Percentiles rank a stretch among this genome's conserved stretches.
phyloP scores from a whole-genome alignment of 257 asterid species.

The Solanum paucissectum region DNA sequence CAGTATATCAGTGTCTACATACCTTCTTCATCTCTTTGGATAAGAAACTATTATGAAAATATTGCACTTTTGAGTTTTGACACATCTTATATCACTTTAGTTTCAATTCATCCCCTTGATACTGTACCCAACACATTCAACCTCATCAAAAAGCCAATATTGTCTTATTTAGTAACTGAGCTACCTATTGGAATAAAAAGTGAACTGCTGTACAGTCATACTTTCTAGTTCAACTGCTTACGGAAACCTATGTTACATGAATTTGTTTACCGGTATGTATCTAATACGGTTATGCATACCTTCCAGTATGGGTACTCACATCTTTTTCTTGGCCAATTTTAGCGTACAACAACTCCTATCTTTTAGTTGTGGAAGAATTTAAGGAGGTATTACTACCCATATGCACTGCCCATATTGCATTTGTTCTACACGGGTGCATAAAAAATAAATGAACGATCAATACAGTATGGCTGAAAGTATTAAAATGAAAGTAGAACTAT shows the following conservation, averaged over 20 bases:
- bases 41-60: not conserved
- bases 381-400: not conserved
- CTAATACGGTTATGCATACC: not conserved
- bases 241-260: not conserved
- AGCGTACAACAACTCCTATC: not conserved
- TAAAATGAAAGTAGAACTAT: not conserved
- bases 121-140: not conserved
- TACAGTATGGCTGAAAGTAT: not conserved
- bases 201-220: not conserved
- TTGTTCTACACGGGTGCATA: not conserved
- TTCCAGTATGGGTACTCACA: not conserved
- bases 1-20: not conserved
- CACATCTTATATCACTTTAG: not conserved
- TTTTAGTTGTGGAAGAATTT: not conserved
- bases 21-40: not conserved
- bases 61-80: not conserved
- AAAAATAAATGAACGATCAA: not conserved
- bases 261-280: not conserved
- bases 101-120: not conserved
- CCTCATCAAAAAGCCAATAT: not conserved
- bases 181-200: not conserved
- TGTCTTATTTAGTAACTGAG: not conserved
- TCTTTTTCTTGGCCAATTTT: not conserved
- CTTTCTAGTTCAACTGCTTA: not conserved
- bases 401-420: too few relatives aligned